Evolutionary conservation across 2,329 filamentous ascomycete species (phyloP).

Genomic region (Aspergillus brunneoviolaceus): DNA sequence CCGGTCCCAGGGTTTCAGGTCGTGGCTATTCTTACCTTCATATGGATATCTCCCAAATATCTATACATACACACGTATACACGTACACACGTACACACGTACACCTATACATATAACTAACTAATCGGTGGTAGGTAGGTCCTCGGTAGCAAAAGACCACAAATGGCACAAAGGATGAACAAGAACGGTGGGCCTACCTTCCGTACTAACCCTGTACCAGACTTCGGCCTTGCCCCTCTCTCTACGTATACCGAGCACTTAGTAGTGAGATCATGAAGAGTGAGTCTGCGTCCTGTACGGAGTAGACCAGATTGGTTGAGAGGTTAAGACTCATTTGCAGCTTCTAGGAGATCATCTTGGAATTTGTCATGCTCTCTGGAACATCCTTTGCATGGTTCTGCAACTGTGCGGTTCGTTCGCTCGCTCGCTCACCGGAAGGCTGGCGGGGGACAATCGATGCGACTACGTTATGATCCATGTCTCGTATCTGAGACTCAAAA

Average conservation of each 20-base stretch:
- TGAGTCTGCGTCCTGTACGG: not conserved
- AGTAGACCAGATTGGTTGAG: not conserved
- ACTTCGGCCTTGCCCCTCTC: no score
- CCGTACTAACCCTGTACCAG: no score
- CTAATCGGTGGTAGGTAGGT: no score
- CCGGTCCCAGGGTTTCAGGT: not conserved
- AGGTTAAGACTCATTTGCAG: not conserved
- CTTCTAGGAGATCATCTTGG: not conserved
- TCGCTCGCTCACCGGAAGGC: not conserved
- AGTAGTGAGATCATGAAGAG: no score
- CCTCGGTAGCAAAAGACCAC: not conserved
- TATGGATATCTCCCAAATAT: not conserved
- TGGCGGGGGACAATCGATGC: not conserved
- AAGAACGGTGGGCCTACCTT: not conserved
- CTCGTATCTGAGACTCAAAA: not conserved
- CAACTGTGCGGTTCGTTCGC: not conserved
- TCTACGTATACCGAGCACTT: no score
- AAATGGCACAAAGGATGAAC: not conserved
- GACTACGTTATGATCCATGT: not conserved
- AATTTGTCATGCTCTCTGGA: not conserved
- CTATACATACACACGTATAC: no score
- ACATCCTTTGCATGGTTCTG: not conserved
- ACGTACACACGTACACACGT: no score
- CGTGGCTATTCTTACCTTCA: not conserved
- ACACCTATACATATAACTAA: no score